These are phyloP conservation scores for Cornus suecica DNA, from an alignment of 148 eudicot species.

Conservation along the genomic window DNA sequence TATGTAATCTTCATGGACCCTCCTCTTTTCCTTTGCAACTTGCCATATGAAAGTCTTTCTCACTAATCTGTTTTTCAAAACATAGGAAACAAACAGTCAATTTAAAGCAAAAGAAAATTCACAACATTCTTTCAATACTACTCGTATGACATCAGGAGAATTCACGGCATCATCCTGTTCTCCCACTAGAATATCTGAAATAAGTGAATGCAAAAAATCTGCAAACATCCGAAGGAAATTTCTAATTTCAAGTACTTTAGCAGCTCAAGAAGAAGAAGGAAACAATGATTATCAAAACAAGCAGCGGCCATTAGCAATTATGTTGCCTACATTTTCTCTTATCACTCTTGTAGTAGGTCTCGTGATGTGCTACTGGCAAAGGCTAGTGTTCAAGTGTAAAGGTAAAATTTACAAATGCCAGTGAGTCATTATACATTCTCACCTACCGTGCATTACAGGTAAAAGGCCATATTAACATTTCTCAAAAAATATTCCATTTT, in stretches of 20 bases:
- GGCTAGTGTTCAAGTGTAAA: slow-evolving; percentile 8
- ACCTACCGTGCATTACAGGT: neutral
- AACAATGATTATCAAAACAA: slow-evolving; percentile 5
- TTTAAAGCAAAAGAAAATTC: neutral
- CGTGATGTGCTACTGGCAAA: slow-evolving; percentile 9
- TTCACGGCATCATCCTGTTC: neutral
- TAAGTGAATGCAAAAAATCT: too few relatives aligned
- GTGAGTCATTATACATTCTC: neutral
- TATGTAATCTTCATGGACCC: neutral
- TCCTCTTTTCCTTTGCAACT: too few relatives aligned
- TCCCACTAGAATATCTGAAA: neutral
- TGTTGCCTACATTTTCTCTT: slow-evolving; percentile 16
- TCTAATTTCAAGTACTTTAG: neutral
- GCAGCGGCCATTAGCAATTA: slow-evolving; percentile 9
- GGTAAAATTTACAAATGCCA: slow-evolving; percentile 11
- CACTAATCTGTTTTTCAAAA: neutral
- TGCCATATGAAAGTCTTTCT: neutral
- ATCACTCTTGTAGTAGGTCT: slow-evolving; percentile 17
- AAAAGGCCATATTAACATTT: neutral
- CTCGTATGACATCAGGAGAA: too few relatives aligned
- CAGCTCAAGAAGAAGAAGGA: slow-evolving; percentile 21
- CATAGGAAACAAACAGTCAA: neutral
- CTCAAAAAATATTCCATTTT: neutral
- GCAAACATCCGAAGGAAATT: neutral
- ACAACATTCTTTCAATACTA: neutral